Base-by-base conservation (phyloP, 345 rosid genomes). In the Linum usitatissimum region DNA sequence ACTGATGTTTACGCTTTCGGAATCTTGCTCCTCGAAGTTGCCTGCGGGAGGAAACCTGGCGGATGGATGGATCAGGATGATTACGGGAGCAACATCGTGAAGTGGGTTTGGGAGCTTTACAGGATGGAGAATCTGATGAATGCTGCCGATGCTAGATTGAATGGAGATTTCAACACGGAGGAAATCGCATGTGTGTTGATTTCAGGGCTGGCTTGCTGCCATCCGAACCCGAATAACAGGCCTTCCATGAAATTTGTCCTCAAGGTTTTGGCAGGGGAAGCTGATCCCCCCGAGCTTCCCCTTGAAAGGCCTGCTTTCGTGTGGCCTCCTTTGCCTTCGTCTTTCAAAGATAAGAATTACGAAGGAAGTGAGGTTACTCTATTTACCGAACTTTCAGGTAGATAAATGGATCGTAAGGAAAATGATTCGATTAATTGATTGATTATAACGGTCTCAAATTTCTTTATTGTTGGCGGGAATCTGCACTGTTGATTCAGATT, bases 131-230 rank as follows among this genome's bases (percentile, higher is more conserved):
- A 42, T 38, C 81, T 87, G 17, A 18, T 59, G 0, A 75, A 69
- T 4, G 91, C 84, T 28, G 96, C 82, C 0, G 93, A 91, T 70
- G 56, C 73, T 0, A 70, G 78, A 63, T 68, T 87, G 83, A 23
- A 68, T 0, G 77, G 66, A 13, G 70, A 64, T 13, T 84, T 78
- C 30, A 48, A 30, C 0, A 21, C 45, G 57, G 70, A 76, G 45
- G 86, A 81, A 31, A 71, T 81, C 79, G 81, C 77, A 39, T 57
- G 78, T 5, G 57, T 79, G 40, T 68, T 86, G n/a, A 49, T 79
- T n/a, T 76, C 87, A 59, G 97, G 83, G 51, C 76, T 90, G 40
- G 84, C 89, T 13, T 90, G 95, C 63, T 87, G 93, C 75, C 93
- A 87, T 70, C 91, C 90, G 9, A 86, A 84, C 42, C 93, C 90